Evolutionary conservation across 345 rosid species (phyloP), one percentile per base, ranked within the genome.

Genomic region (Anastatica hierochuntica): DNA sequence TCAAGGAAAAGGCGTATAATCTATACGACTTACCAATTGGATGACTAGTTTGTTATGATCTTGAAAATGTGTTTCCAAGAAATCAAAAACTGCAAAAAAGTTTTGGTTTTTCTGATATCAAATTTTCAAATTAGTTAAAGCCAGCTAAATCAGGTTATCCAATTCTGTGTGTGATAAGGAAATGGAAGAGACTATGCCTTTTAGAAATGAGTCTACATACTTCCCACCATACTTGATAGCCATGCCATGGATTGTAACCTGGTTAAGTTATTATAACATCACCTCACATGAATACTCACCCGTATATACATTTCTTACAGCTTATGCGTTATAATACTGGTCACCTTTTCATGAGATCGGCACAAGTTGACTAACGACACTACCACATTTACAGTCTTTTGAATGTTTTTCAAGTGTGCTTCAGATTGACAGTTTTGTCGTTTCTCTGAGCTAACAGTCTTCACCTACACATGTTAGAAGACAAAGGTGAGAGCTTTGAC

Each of bases 171-270:
- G 9, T 27, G 53, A 20, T 29, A 27, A 40, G 30, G 14, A 51
- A 66, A 39, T 7, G 45, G 59, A 31, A 45, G 26, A 6, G 8
- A 8, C 17, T 36, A 24, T 75, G 82, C 96, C 90, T 82, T 84
- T 88, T 10, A 84, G 80, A 72, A 88, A 88, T 24, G 76, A 63
- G 53, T 79, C 88, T 19, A 88, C 75, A 70, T 72, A 88, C 63
- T 78, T 88, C 61, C 94, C 94, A 27, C 96, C 85, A 54, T 75
- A 88, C 64, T 88, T 88, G 71, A 88, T 79, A 69, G 90, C 88
- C 90, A 84, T 71, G 49, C 84, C 80, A 69, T 73, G 94, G 53
- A 80, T 62, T 24, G 70, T 49, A 14, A 84, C 82, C 96, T 88
- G 76, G 34, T 42, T 19, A 48, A 31, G 16, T 42, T 36, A 42